phyloP scores from a whole-genome alignment of 2,329 filamentous ascomycete species.

The Biscogniauxia mediterranea region DNA sequence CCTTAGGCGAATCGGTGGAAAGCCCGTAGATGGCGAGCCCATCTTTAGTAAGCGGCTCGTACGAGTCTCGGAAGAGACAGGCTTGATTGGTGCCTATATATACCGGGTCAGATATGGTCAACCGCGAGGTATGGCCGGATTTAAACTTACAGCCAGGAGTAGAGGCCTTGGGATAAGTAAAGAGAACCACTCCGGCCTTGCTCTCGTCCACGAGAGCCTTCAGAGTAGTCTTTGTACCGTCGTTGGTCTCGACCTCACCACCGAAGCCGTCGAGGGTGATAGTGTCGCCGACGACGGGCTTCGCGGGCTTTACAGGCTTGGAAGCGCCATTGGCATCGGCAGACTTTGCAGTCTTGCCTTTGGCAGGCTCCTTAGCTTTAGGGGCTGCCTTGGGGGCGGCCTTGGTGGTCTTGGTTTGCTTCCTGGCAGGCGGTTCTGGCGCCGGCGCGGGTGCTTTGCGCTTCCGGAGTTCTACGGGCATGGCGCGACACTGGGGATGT shows the following conservation, averaged over 20 bases:
- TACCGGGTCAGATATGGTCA: conserved; percentile 18
- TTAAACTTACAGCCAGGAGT: conserved; percentile 86
- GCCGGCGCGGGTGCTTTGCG: conserved; percentile 42
- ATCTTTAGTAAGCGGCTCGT: conserved; percentile 70
- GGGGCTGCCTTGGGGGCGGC: conserved; percentile 32
- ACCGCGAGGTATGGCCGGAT: conserved; percentile 6
- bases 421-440: conserved; percentile 39
- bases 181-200: conserved; percentile 82
- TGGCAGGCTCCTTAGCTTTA: conserved; percentile 11
- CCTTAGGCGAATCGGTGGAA: conserved; percentile 81
- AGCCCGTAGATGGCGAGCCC: conserved; percentile 89
- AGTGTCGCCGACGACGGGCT: conserved; percentile 53
- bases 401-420: conserved; percentile 42
- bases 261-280: conserved; percentile 60
- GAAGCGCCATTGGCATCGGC: conserved; percentile 33
- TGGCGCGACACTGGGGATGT: conserved; percentile 20
- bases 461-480: conserved; percentile 46
- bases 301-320: conserved; percentile 38
- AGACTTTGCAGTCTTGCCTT: conserved; percentile 28
- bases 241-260: conserved; percentile 78
- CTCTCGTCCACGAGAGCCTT: conserved; percentile 79
- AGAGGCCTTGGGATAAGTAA: conserved; percentile 93
- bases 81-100: conserved; percentile 81
- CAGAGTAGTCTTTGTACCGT: conserved; percentile 76
- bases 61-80: conserved; percentile 87